Base-by-base conservation (phyloP, 768 basidiomycete genomes). In the Daedaleopsis nitida region DNA sequence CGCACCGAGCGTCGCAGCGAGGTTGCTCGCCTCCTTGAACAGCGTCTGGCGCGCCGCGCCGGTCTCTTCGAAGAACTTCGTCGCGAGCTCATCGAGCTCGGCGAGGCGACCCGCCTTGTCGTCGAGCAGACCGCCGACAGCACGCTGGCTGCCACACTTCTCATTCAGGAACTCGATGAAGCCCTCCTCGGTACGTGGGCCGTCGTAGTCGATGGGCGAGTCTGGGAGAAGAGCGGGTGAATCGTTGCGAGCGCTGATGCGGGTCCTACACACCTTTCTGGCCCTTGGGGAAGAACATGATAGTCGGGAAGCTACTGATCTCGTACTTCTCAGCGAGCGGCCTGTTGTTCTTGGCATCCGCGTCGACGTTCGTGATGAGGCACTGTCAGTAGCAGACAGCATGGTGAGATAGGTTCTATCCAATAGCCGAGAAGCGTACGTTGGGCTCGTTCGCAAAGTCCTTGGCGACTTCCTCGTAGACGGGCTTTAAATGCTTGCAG, bases 261-360 rank as follows among this genome's bases (percentile, higher is more conserved):
- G 34, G 2, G 43, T 37, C 19, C 10, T 23, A 42, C 65, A 35
- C 47, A 67, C 67, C 68, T 69, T 86, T 86, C 67, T 80, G 79
- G 64, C 81, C 85, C 66, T 87, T 88, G 65, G 91, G 82, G 86
- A 94, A 97, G 81, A 96, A 96, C 74, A 94, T 96, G 80, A 99
- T 86, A 19, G 96, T 98, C 0, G 97, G 97, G 86, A 86, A 99
- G 60, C 88, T 85, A 19, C 74, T 69, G 58, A 99, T 83, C 6
- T 80, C 90, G 69, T 95, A 95, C 71, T 85, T 83, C 39, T 72
- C 64, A 10, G 88, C 86, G 55, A 97, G 74, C 21, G 81, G 83
- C 66, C 83, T 82, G 81, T 97, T 96, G 73, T 80, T 80, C 62
- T 86, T 81, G 42, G 91, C 90, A 72, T 98, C 94, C 21, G 90